Evolutionary conservation across 2,329 filamentous ascomycete genomes (phyloP), one percentile per base, ranked within the genome.

Genomic region (Colletotrichum graminicola): DNA sequence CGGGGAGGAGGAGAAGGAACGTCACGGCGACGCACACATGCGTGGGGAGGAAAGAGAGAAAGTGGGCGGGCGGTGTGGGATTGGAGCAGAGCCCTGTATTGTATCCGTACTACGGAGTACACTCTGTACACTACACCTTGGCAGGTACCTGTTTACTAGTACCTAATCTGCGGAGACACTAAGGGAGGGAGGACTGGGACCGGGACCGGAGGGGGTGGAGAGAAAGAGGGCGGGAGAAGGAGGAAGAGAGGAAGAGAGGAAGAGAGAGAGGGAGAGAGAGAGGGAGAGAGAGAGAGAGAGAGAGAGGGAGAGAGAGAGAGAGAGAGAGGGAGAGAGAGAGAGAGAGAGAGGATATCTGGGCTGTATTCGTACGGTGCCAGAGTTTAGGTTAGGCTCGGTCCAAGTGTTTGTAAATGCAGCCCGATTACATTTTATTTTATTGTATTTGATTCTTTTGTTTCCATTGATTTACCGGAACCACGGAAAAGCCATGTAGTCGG

Each of bases 381-480:
- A 47, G 39, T 55, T 69, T 64, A 64, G 54, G 65, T 69, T 72
- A 63, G 68, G 52, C 64, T 68, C 64, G 51, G 36, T 59, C 67
- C 51, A 36, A 69, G 23, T 59, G 66, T 55, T 49, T 45, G 56
- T 60, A 21, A 21, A 43, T 47, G 41, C 41, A 60, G n/a, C n/a
- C n/a, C 12, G n/a, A 10, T 36, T 36, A 18, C 10, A 7, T 29
- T 45, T 45, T 21, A 5, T n/a, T n/a, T 45, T 18, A 21, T 43
- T 43, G n/a, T 21, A 8, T 21, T 43, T 2, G 8, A 3, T 14
- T 8, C 2, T 4, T 5, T 8, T 21, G 1, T 21, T 39, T 14
- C 12, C 7, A 43, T 8, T 5, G 4, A 47, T 21, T 47, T 10
- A 26, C 26, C 16, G 26, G 14, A 6, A 7, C 12, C 34, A 56